A percentile compares a stretch with the other conserved stretches of the same genome.
Conservation (phyloP, 768 basidiomycete genomes). For the Glaciozyma martinii region DNA sequence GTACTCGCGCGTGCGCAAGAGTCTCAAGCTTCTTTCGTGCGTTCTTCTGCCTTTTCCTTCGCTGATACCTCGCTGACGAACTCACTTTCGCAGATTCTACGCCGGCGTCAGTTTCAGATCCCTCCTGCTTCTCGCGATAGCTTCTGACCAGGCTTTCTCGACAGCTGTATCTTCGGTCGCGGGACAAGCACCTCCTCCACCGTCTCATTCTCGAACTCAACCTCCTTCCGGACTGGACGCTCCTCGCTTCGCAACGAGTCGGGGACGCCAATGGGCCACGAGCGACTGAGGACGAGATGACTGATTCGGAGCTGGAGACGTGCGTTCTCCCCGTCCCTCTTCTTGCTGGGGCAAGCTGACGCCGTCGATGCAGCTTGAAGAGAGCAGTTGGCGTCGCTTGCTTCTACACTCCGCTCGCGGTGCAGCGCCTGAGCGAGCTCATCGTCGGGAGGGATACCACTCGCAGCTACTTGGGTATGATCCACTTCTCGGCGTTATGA, state of each 20-base stretch:
- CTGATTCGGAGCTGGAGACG: slow-evolving; percentile 20
- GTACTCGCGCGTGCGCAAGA: slow-evolving; percentile 22
- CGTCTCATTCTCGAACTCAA: slow-evolving; percentile 27
- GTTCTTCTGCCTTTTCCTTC: background rate
- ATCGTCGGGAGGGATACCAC: no score
- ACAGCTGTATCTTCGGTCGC: slow-evolving; percentile 23
- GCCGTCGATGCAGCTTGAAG: no score
- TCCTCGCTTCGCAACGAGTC: slow-evolving; percentile 6
- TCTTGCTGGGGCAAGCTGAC: no score
- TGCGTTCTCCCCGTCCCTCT: background rate
- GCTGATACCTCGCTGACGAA: no score
- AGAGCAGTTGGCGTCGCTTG: no score
- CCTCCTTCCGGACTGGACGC: slow-evolving; percentile 20
- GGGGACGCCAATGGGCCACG: slow-evolving; percentile 3
- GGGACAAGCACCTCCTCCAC: slow-evolving; percentile 30
- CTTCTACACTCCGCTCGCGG: no score
- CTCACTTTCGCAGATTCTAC: no score
- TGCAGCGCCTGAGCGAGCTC: no score
- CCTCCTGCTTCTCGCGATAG: background rate
- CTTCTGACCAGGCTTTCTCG: slow-evolving; percentile 15
- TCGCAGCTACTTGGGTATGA: no score
- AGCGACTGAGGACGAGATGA: slow-evolving; percentile 19
- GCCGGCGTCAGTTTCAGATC: background rate
- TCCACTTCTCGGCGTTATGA: no score
- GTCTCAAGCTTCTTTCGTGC: slow-evolving; percentile 20